A percentile compares a stretch with the other conserved stretches of the same genome.
Conservation (phyloP, 129 eudicot species). For the Erigeron canadensis region DNA sequence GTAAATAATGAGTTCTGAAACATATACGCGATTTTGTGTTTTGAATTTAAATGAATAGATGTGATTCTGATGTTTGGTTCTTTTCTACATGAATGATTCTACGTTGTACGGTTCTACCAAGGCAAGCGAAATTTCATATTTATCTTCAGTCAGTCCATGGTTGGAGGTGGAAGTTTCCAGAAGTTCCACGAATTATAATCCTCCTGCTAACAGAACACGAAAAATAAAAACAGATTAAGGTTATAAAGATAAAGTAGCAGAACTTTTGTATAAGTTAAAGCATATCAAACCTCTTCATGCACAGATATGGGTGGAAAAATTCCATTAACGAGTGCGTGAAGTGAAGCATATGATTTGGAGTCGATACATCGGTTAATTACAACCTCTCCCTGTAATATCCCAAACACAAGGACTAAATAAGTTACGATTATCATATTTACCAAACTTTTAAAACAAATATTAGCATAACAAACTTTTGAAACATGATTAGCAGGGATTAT, state of each 20-base stretch:
- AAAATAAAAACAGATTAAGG: background rate
- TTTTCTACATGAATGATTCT: slow-evolving; percentile 27
- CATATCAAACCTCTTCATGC: slow-evolving; percentile 60
- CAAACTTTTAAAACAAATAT: background rate
- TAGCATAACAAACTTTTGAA: background rate
- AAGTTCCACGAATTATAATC: slow-evolving; percentile 92
- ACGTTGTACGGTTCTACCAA: slow-evolving; percentile 24
- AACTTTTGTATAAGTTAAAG: background rate
- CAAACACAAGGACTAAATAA: slow-evolving; percentile 1
- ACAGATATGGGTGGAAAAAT: slow-evolving; percentile 73
- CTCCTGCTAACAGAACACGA: slow-evolving; percentile 50
- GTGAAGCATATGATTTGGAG: slow-evolving; percentile 80
- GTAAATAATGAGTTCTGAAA: slow-evolving; percentile 32
- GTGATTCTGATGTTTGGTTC: slow-evolving; percentile 5
- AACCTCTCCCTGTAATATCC: slow-evolving; percentile 66
- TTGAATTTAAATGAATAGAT: slow-evolving; percentile 10
- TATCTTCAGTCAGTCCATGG: slow-evolving; percentile 29
- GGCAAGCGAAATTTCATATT: background rate
- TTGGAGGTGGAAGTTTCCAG: slow-evolving; percentile 83
- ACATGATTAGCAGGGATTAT: slow-evolving; percentile 4
- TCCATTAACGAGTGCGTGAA: slow-evolving; percentile 72
- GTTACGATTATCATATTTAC: background rate
- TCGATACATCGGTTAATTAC: slow-evolving; percentile 74
- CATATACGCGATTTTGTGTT: slow-evolving; percentile 26
- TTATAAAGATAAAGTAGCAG: background rate